These are phyloP conservation scores for Phytopythium boreale DNA, from an alignment of 352 stramenopile species.

Conservation along the genomic window DNA sequence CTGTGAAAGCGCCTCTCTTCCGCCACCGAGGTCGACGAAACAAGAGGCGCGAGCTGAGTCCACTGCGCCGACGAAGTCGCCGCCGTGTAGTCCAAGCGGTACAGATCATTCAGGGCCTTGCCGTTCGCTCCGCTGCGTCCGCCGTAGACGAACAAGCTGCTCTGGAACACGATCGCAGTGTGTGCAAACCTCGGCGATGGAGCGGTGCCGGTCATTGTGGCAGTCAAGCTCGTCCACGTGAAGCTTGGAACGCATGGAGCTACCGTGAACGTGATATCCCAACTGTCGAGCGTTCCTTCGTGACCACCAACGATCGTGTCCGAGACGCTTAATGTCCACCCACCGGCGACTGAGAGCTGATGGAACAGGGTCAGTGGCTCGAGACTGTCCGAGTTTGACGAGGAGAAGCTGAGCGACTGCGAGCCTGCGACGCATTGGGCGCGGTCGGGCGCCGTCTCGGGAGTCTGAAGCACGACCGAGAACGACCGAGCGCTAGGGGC, in stretches of 20 bases:
- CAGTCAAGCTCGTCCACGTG: constrained; percentile 44
- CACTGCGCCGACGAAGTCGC: constrained; percentile 21
- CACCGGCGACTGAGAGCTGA: constrained; percentile 41
- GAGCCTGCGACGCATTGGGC: constrained; percentile 21
- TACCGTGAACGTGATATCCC: constrained; percentile 55
- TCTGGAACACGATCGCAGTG: constrained; percentile 49
- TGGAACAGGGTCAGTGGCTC: constrained; percentile 58
- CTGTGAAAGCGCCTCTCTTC: constrained; percentile 17
- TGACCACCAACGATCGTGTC: constrained; percentile 40
- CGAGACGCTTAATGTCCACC: constrained; percentile 57
- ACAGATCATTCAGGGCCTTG: constrained; percentile 43
- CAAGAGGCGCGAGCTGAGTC: constrained; percentile 35
- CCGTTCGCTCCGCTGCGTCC: constrained; percentile 32
- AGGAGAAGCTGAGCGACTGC: constrained; percentile 32
- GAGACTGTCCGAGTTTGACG: not conserved
- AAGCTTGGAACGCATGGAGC: constrained; percentile 49
- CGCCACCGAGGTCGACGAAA: not conserved
- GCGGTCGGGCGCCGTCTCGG: constrained; percentile 33
- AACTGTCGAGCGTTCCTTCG: constrained; percentile 39
- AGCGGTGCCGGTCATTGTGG: constrained; percentile 24
- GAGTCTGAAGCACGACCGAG: constrained; percentile 43
- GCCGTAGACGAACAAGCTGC: constrained; percentile 70
- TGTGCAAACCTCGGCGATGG: constrained; percentile 58
- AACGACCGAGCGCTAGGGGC: constrained; percentile 38
- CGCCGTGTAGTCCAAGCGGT: constrained; percentile 56